Conservation (phyloP, 2,329 filamentous ascomycete species). For the Aureobasidium sp. region DNA sequence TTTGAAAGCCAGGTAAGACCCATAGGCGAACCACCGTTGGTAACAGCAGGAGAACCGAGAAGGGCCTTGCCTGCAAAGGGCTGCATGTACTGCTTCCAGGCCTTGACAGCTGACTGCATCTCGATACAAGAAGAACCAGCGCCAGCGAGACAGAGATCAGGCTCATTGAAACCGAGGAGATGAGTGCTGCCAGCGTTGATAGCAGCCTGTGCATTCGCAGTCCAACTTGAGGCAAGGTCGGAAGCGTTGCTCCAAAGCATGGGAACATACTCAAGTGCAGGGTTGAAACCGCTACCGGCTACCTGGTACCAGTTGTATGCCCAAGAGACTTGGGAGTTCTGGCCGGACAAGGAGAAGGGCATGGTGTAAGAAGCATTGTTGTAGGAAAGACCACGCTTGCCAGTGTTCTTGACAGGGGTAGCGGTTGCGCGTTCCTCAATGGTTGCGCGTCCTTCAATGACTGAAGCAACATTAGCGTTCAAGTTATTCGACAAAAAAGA, state of each 20-base stretch:
- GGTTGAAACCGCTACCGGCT: constrained; percentile 20
- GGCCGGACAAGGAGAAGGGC: constrained; percentile 27
- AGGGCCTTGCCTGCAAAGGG: constrained; percentile 39
- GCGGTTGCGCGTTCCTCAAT: constrained; percentile 11
- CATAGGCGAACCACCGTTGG: constrained; percentile 41
- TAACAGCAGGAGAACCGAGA: constrained; percentile 51
- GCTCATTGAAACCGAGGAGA: constrained; percentile 62
- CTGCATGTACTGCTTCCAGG: constrained; percentile 47
- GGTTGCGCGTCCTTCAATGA: not conserved
- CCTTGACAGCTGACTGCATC: constrained; percentile 39
- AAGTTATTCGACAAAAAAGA: too few relatives aligned
- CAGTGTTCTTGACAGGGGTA: constrained; percentile 21
- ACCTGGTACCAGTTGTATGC: constrained; percentile 29
- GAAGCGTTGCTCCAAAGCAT: constrained; percentile 20
- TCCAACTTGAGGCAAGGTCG: constrained; percentile 16
- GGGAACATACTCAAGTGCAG: constrained; percentile 19
- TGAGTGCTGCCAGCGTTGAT: constrained; percentile 32
- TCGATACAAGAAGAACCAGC: constrained; percentile 47
- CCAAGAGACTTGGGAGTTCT: constrained; percentile 26
- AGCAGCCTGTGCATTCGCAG: constrained; percentile 16
- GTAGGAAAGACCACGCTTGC: constrained; percentile 62
- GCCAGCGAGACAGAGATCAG: constrained; percentile 41
- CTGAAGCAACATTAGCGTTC: not conserved
- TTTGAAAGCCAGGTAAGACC: constrained; percentile 47
- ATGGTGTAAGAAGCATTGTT: constrained; percentile 46